A percentile compares a stretch with the other conserved stretches of the same genome.
These are phyloP conservation scores for Backusella liffmaniae DNA, from an alignment of 192 early-diverging fungal species.

Conservation along the genomic window DNA sequence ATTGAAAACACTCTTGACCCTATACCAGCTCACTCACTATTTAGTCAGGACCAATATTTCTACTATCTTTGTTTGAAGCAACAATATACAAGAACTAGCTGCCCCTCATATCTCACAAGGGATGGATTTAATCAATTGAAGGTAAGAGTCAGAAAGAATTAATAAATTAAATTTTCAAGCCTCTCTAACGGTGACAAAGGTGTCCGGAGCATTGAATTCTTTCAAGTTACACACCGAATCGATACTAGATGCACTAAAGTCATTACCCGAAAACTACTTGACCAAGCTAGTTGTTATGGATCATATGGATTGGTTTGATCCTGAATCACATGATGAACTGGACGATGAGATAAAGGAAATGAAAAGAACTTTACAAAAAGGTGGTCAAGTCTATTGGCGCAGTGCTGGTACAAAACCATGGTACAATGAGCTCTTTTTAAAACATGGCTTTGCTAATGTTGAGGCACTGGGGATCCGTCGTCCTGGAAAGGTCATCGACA, in stretches of 20 bases:
- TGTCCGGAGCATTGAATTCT: slow-evolving; percentile 47
- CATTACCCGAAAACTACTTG: slow-evolving; percentile 62
- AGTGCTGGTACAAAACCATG: slow-evolving; percentile 78
- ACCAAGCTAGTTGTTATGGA: slow-evolving; percentile 83
- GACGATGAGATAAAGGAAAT: slow-evolving; percentile 69
- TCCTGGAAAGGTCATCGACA: slow-evolving; percentile 63
- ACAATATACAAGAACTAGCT: slow-evolving; percentile 64
- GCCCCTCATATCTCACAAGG: slow-evolving; percentile 76
- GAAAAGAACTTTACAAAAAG: slow-evolving; percentile 51
- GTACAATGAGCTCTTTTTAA: slow-evolving; percentile 77
- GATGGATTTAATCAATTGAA: slow-evolving; percentile 64
- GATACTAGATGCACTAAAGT: slow-evolving; percentile 65
- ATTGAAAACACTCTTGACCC: slow-evolving; percentile 83
- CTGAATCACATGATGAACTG: slow-evolving; percentile 48
- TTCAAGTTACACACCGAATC: slow-evolving; percentile 81
- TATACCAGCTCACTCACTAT: slow-evolving; percentile 57
- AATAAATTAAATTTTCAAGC: background rate
- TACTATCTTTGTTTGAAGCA: slow-evolving; percentile 76
- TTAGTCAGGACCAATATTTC: slow-evolving; percentile 81
- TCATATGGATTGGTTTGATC: slow-evolving; percentile 85
- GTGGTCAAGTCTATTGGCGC: slow-evolving; percentile 79
- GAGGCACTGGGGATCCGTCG: slow-evolving; percentile 67
- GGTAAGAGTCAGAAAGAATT: background rate
- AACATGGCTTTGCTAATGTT: slow-evolving; percentile 62
- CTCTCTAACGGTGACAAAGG: slow-evolving; percentile 6